A percentile compares a stretch with the other conserved stretches of the same genome.
Evolutionary conservation across 176 grass and related monocot genomes (phyloP).

Genomic region (Triticum timopheevii): DNA sequence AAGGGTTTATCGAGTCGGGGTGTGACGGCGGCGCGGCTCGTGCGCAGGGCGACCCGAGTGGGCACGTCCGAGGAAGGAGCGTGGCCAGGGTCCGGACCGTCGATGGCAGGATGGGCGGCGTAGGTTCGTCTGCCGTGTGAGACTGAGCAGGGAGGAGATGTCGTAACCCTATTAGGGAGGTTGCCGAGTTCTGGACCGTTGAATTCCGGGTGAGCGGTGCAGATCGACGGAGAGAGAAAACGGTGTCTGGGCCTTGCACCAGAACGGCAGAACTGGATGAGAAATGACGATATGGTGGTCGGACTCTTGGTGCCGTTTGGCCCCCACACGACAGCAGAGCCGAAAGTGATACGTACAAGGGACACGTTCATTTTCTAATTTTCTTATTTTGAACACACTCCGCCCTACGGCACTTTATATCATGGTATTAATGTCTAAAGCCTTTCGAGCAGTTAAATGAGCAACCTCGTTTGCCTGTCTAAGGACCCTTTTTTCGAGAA

Average conservation of each 20-base stretch:
- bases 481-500: no score
- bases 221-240: background rate
- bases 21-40: constrained; percentile 24
- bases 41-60: background rate
- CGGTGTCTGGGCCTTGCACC: background rate
- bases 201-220: background rate
- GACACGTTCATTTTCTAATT: no score
- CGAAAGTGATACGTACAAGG: background rate
- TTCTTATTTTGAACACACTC: no score
- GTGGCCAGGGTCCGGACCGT: background rate
- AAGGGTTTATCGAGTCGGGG: constrained; percentile 53
- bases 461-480: no score
- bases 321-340: background rate
- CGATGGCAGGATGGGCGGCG: background rate
- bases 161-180: constrained; percentile 22
- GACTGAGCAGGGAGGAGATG: background rate
- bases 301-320: no score
- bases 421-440: no score
- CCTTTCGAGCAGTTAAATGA: no score
- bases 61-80: constrained; percentile 23
- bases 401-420: no score
- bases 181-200: background rate
- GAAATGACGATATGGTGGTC: background rate
- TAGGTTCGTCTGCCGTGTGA: background rate
- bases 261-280: background rate